These are phyloP conservation scores for Penicillium soppii DNA, from an alignment of 495 filamentous ascomycete genomes.

Conservation along the genomic window DNA sequence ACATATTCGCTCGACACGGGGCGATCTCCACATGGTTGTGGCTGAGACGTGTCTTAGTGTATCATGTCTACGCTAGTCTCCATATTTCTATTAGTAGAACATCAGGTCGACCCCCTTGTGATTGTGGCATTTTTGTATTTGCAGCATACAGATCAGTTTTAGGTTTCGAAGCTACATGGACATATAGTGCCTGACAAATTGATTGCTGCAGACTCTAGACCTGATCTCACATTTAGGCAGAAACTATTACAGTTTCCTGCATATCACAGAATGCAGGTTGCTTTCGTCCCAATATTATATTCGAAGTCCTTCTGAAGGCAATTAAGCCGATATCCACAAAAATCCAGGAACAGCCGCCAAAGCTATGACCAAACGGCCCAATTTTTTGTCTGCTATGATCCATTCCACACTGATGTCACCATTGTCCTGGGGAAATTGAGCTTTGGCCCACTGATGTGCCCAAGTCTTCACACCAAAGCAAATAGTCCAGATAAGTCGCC, in stretches of 20 bases:
- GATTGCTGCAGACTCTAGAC: not conserved
- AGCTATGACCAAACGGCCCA: conserved; percentile 21
- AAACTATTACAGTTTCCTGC: too few relatives aligned
- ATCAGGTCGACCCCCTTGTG: conserved; percentile 11
- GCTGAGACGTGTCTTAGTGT: conserved; percentile 30
- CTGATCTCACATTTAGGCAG: too few relatives aligned
- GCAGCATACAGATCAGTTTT: not conserved
- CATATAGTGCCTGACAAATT: too few relatives aligned
- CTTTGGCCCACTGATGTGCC: conserved; percentile 23
- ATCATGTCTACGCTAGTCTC: conserved; percentile 27
- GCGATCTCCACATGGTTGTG: conserved; percentile 32
- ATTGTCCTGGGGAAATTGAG: conserved; percentile 24
- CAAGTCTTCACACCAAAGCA: conserved; percentile 11
- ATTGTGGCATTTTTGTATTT: not conserved
- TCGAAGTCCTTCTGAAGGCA: not conserved
- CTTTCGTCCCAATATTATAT: not conserved
- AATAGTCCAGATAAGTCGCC: conserved; percentile 15
- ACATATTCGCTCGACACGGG: conserved; percentile 12
- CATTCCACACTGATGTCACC: conserved; percentile 25
- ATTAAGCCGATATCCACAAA: not conserved
- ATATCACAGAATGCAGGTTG: not conserved
- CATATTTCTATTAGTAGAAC: conserved; percentile 34
- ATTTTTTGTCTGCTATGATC: not conserved
- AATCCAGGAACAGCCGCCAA: conserved; percentile 9
- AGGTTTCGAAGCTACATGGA: not conserved